Base-by-base conservation (phyloP, 768 basidiomycete genomes). In the Agaricus blazei region DNA sequence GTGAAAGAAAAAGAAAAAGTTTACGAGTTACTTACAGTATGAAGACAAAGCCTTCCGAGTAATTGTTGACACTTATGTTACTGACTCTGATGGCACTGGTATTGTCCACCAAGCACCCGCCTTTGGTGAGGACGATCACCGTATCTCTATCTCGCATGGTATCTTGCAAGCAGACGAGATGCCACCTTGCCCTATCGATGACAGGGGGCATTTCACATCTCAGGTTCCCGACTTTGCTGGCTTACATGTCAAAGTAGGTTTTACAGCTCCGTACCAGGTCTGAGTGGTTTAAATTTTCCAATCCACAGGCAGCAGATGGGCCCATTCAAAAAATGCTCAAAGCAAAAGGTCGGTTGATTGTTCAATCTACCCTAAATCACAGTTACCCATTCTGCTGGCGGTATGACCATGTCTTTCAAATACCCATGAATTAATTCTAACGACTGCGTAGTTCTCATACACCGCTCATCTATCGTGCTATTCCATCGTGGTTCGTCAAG, bases 41-140 rank as follows among this genome's bases (percentile, higher is more conserved):
- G 88, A 90, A 66, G 93, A 94, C 67, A 84, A 82, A 62, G 96
- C 93, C 0, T 98, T 96, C 76, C 72, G 87, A 54, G 93, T 99
- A 14, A 68, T 99, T 12, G 79, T 82, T 23, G 97, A 99, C 65
- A 87, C 86, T 0, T 99, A 99, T 67, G 96, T 99, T 47, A 96
- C 93, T 3, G 89, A 87, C 62, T 80, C 84, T 14, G 90, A 93
- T 57, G 97, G 97, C 65, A 99, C 97, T 28, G 97, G 97, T 63
- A 95, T 98, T 64, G 97, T 99, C 29, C 97, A 99, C 68, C 97
- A 99, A 73, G 93, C 97, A 2, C 97, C 97, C 2, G 95, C 89
- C 0, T 98, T 97, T 65, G 97, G 97, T 75, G 96, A 98, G 68
- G 97, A 99, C 64, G 97, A 99, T 80, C 92, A 98, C 70, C 90